Percentiles rank a stretch among this genome's conserved stretches.
These are phyloP conservation scores for Fusarium gaditjirri DNA, from an alignment of 2,329 filamentous ascomycete genomes.

Conservation along the genomic window DNA sequence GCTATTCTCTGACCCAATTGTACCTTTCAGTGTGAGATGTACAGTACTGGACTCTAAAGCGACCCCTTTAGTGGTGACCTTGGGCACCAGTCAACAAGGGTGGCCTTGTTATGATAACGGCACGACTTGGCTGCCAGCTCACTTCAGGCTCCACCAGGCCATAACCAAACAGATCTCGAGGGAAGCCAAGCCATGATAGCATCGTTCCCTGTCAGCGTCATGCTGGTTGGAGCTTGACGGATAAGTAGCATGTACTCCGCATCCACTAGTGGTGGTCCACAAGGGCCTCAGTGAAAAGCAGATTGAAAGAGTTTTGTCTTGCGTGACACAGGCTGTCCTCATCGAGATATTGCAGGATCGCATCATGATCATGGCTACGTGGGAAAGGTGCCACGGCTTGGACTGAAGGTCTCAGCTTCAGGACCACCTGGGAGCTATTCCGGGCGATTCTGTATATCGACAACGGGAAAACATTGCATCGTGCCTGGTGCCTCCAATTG, in stretches of 20 bases:
- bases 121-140: slow-evolving; percentile 45
- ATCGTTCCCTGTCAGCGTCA: slow-evolving; percentile 40
- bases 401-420: slow-evolving; percentile 14
- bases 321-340: slow-evolving; percentile 37
- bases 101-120: slow-evolving; percentile 38
- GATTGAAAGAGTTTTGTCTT: slow-evolving; percentile 28
- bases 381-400: slow-evolving; percentile 23
- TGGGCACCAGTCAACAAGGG: slow-evolving; percentile 31
- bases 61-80: slow-evolving; percentile 39
- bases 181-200: slow-evolving; percentile 38
- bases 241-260: slow-evolving; percentile 43
- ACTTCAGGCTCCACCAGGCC: slow-evolving; percentile 37
- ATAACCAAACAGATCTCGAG: slow-evolving; percentile 44
- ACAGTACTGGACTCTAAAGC: slow-evolving; percentile 30
- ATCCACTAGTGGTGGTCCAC: slow-evolving; percentile 39
- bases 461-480: not conserved
- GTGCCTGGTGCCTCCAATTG: slow-evolving; percentile 4
- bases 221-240: slow-evolving; percentile 33
- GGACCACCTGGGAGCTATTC: not conserved
- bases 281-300: slow-evolving; percentile 34
- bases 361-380: slow-evolving; percentile 34
- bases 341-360: slow-evolving; percentile 43
- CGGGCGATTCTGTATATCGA: not conserved
- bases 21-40: slow-evolving; percentile 39
- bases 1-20: slow-evolving; percentile 38